Conservation (phyloP, 169 alveolate species). For the Eimeria maxima region DNA sequence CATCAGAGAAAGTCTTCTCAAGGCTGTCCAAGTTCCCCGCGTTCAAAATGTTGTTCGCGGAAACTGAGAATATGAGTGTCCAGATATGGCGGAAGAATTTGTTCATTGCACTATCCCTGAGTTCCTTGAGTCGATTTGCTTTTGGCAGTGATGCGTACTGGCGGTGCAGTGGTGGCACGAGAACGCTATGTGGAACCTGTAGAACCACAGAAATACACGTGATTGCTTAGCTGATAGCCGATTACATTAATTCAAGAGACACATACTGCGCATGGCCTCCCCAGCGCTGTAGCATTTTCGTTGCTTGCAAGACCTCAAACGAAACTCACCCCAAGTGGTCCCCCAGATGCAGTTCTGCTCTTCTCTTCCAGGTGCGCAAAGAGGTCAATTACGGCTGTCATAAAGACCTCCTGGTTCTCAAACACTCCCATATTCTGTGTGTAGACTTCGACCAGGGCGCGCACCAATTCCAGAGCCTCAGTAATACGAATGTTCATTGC, state of each 20-base stretch:
- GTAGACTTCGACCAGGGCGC: constrained; percentile 31
- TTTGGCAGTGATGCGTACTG: constrained; percentile 20
- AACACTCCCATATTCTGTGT: constrained; percentile 43
- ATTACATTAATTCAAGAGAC: background rate
- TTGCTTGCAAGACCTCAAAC: background rate
- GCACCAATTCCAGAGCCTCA: constrained; percentile 34
- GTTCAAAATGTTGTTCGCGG: constrained; percentile 66
- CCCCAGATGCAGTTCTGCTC: constrained; percentile 9
- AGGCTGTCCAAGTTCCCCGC: constrained; percentile 58
- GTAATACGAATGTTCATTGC: constrained; percentile 35
- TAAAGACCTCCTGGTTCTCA: constrained; percentile 46
- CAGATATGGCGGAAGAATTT: constrained; percentile 48
- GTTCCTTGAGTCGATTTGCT: constrained; percentile 23
- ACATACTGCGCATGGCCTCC: background rate
- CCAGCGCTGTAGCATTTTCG: background rate
- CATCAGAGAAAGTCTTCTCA: constrained; percentile 61
- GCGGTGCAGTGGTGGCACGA: constrained; percentile 60
- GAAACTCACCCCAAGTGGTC: constrained; percentile 64
- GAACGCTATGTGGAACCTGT: constrained; percentile 60
- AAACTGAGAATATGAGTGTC: constrained; percentile 69
- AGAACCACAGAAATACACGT: background rate
- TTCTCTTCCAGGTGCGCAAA: constrained; percentile 63
- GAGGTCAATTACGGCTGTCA: constrained; percentile 44
- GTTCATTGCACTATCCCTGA: constrained; percentile 54
- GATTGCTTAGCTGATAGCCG: background rate